Base-by-base conservation (phyloP, 2,329 filamentous ascomycete genomes). In the Nigrospora osmanthi region DNA sequence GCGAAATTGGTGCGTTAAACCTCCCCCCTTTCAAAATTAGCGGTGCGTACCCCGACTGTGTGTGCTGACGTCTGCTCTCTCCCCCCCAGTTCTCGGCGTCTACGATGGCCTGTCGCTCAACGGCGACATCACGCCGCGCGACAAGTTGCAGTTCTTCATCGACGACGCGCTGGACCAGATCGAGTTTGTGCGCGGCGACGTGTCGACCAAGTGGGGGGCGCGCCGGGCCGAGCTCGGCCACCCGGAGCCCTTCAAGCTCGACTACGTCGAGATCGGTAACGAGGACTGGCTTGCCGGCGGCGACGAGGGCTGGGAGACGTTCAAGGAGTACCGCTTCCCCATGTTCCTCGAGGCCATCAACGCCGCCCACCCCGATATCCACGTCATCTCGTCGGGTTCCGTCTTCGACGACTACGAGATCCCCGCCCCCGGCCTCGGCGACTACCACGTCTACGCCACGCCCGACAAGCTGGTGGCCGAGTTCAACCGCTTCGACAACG, bases 231-330 rank as follows among this genome's bases (percentile, higher is more conserved):
- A 72, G 37, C 68, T 81, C 3, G 82, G 82, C 4, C 75, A 83
- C 52, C 71, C 78, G 0, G 69, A 79, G 47, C 81, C 82, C 0
- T 85, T 78, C 64, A 65, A 58, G 30, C 68, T 86, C 40, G 66
- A 73, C 11, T 81, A 76, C 52, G 76, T 85, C 44, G 82, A 85
- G 60, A 64, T 85, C 37, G 82, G 83, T 47, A 85, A 86, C 57
- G 82, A 86, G 57, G 82, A 86, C 53, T 77, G 76, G 67, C 71
- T 83, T 4, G 71, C 68, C 23, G 69, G 70, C 4, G 73, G 71
- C 6, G 65, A 69, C 2, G 54, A 56, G 0, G 68, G 73, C 5
- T 73, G 68, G 58, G 60, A 68, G 2, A 68, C 72, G 6, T 75
- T 72, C 54, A 68, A 71, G 41, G 70, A 76, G 47, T 75, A 75